Evolutionary conservation across 768 basidiomycete species (phyloP).

Genomic region (Suillus cothurnatus): DNA sequence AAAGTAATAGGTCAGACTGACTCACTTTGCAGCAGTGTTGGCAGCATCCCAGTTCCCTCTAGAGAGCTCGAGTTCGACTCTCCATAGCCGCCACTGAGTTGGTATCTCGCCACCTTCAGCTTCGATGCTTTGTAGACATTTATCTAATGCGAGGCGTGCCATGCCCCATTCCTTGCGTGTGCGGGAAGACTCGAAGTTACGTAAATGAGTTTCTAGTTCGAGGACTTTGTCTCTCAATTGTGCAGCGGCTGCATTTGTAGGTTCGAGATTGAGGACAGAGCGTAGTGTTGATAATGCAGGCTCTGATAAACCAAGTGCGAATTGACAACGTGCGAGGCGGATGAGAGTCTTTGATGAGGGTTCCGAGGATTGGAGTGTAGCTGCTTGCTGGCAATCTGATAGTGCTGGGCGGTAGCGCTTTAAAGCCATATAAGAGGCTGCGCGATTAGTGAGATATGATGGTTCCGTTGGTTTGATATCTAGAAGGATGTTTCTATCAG

Average conservation of each 20-base stretch:
- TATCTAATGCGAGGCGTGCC: slow-evolving; percentile 79
- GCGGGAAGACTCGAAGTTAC: slow-evolving; percentile 60
- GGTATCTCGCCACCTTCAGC: slow-evolving; percentile 77
- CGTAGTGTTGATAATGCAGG: slow-evolving; percentile 70
- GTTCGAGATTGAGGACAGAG: slow-evolving; percentile 61
- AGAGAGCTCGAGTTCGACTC: slow-evolving; percentile 75
- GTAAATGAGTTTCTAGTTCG: slow-evolving; percentile 64
- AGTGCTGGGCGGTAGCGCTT: slow-evolving; percentile 78
- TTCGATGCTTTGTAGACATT: slow-evolving; percentile 71
- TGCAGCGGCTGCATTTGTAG: slow-evolving; percentile 57
- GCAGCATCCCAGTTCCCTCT: slow-evolving; percentile 77
- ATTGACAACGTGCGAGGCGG: slow-evolving; percentile 82
- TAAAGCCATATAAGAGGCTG: slow-evolving; percentile 81
- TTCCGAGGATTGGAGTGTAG: slow-evolving; percentile 57
- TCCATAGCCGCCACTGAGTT: slow-evolving; percentile 78
- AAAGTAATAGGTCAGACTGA: slow-evolving; percentile 31
- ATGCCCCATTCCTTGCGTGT: slow-evolving; percentile 71
- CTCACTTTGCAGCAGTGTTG: slow-evolving; percentile 71
- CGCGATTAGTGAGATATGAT: slow-evolving; percentile 82
- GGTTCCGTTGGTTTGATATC: slow-evolving; percentile 68
- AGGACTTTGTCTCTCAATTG: slow-evolving; percentile 64
- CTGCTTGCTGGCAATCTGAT: slow-evolving; percentile 77
- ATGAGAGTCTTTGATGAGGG: slow-evolving; percentile 79
- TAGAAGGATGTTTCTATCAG: slow-evolving; percentile 25
- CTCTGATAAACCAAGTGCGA: slow-evolving; percentile 71